phyloP scores from a whole-genome alignment of 1,284 basidiomycete species.

The Moniliella sp. region DNA sequence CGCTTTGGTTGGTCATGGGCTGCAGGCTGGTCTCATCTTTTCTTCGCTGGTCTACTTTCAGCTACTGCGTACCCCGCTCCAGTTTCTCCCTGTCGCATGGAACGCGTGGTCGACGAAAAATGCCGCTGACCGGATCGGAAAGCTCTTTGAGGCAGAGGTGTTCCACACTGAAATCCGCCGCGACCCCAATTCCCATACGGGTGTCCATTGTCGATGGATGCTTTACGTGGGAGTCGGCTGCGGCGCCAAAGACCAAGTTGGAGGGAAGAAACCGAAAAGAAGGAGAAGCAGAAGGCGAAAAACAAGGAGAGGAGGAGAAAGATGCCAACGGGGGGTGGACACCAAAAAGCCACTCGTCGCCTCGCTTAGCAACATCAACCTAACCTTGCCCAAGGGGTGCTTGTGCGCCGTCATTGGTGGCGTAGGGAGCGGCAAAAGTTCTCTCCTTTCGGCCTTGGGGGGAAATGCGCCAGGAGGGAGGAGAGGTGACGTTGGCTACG shows the following conservation, averaged over 20 bases:
- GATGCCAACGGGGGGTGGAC: neutral
- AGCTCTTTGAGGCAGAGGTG: constrained; percentile 57
- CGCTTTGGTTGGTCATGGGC: constrained; percentile 44
- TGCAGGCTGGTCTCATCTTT: constrained; percentile 55
- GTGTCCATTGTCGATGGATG: constrained; percentile 42
- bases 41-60: constrained; percentile 48
- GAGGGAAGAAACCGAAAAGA: neutral
- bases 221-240: no score
- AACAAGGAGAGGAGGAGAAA: no score
- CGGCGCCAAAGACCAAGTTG: neutral
- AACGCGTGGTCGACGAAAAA: constrained; percentile 51
- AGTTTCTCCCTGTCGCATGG: constrained; percentile 47
- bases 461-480: constrained; percentile 5
- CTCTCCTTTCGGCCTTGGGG: constrained; percentile 4
- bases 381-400: constrained; percentile 49
- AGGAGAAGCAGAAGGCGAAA: neutral
- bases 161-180: constrained; percentile 44
- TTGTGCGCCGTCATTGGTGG: constrained; percentile 58
- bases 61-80: constrained; percentile 28
- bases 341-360: constrained; percentile 38
- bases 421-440: constrained; percentile 49
- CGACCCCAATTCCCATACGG: constrained; percentile 16
- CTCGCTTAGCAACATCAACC: constrained; percentile 43
- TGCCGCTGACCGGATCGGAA: constrained; percentile 32
- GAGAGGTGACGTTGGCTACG: constrained; percentile 3